Conservation (phyloP, 306 rosid species). For the Crotalaria pallida region DNA sequence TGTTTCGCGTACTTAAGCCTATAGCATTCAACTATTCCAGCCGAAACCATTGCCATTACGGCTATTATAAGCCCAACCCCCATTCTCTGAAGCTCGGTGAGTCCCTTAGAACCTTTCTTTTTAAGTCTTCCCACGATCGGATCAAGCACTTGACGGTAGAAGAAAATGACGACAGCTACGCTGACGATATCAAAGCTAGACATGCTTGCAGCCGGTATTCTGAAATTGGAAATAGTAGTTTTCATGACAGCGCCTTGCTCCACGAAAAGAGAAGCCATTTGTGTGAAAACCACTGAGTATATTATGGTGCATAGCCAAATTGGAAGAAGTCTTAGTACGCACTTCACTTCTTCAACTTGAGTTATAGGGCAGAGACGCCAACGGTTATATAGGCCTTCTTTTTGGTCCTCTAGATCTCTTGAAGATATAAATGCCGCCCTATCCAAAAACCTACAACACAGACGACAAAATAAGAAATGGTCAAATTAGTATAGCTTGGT, state of each 20-base stretch:
- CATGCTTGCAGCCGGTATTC: slow-evolving; percentile 78
- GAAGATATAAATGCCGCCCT: slow-evolving; percentile 36
- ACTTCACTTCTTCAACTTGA: slow-evolving; percentile 81
- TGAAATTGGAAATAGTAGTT: slow-evolving; percentile 34
- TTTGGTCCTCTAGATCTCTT: slow-evolving; percentile 38
- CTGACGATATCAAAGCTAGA: slow-evolving; percentile 60
- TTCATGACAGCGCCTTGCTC: slow-evolving; percentile 77
- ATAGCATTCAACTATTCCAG: slow-evolving; percentile 50
- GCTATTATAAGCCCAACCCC: slow-evolving; percentile 65
- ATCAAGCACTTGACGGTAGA: slow-evolving; percentile 43
- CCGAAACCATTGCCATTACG: slow-evolving; percentile 54
- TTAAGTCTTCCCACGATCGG: slow-evolving; percentile 45
- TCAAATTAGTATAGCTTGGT: not conserved
- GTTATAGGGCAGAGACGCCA: slow-evolving; percentile 67
- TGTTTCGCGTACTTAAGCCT: slow-evolving; percentile 41
- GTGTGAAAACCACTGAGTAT: slow-evolving; percentile 74
- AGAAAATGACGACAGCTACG: slow-evolving; percentile 46
- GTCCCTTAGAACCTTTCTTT: slow-evolving; percentile 34
- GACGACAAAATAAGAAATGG: not conserved
- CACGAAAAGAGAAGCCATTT: slow-evolving; percentile 75
- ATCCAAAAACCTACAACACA: slow-evolving; percentile 31
- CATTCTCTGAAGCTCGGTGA: slow-evolving; percentile 67
- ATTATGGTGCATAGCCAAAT: slow-evolving; percentile 76
- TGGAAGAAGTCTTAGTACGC: slow-evolving; percentile 61
- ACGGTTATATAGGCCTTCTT: slow-evolving; percentile 10